These are phyloP conservation scores for Blastosporella zonata DNA, from an alignment of 1,284 basidiomycete species.

Conservation along the genomic window DNA sequence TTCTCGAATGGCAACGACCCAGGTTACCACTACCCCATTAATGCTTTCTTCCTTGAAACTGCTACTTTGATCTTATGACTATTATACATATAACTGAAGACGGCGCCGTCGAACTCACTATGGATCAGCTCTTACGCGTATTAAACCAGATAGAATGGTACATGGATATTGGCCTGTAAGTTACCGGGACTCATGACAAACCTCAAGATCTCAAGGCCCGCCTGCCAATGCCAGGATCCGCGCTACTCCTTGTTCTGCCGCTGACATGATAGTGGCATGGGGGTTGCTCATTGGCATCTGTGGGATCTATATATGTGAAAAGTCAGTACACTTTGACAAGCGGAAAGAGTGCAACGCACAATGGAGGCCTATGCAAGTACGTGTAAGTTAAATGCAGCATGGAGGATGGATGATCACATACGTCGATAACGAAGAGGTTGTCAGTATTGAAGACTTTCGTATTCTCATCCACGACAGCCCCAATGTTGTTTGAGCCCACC, in stretches of 20 bases:
- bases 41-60: too few relatives aligned
- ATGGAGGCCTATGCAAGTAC: slow-evolving; percentile 30
- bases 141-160: too few relatives aligned
- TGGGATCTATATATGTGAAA: slow-evolving; percentile 27
- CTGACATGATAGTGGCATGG: slow-evolving; percentile 51
- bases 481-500: slow-evolving; percentile 53
- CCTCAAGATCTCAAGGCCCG: slow-evolving; percentile 49
- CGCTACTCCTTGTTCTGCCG: slow-evolving; percentile 51
- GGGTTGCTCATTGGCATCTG: slow-evolving; percentile 52
- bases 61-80: too few relatives aligned
- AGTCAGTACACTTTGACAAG: slow-evolving; percentile 24
- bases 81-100: too few relatives aligned
- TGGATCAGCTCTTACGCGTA: too few relatives aligned
- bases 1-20: too few relatives aligned
- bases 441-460: slow-evolving; percentile 55
- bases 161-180: too few relatives aligned
- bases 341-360: slow-evolving; percentile 21
- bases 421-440: slow-evolving; percentile 49
- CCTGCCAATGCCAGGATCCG: slow-evolving; percentile 54
- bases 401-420: slow-evolving; percentile 24
- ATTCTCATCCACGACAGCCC: slow-evolving; percentile 56
- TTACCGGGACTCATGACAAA: too few relatives aligned
- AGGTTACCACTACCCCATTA: too few relatives aligned
- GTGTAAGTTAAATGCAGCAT: slow-evolving; percentile 4
- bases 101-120: too few relatives aligned